Base-by-base conservation (phyloP, 164 flowering plant genomes). In the Litsea cubeba region DNA sequence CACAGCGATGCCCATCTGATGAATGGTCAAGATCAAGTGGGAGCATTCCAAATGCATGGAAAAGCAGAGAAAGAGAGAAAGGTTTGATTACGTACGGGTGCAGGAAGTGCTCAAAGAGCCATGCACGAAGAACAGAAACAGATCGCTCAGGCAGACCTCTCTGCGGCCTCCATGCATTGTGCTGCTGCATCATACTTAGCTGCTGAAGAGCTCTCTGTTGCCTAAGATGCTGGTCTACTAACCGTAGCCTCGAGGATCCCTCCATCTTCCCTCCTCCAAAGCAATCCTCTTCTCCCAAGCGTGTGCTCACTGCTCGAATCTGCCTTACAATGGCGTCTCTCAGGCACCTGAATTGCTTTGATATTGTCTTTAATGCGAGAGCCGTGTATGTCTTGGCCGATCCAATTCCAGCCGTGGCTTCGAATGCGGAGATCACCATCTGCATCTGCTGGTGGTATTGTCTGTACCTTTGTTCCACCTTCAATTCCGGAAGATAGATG, bases 121-220 rank as follows among this genome's bases (percentile, higher is more conserved):
- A 95, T 62, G 99, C 98, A 1, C 99, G 97, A 68, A 95, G 98
- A 74, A 93, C 93, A 1, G 99, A 95, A 54, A 95, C 99, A 6
- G 99, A 86, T 79, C 95, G 76, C 74, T 95, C 99, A 3, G 99
- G 99, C 76, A 95, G 80, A 20, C 99, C 99, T 78, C 98, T 79
- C 82, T 95, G 99, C 60, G 99, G 99, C 83, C 99, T 87, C 99
- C 99, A 95, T 76, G 97, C 97, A 79, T 93, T 92, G 76, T 90
- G 95, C n/a, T 40, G 46, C 80, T 91, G 99, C 79, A 93, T 89
- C 97, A 95, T 89, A 64, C 98, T 97, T 77, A 95, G 80, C 73
- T 93, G 98, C 70, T 95, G 99, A 50, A 95, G 87, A 6, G 97
- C 95, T 24, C 97, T 79, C 70, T 93, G 99, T 71, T 93, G 97